Evolutionary conservation across 768 basidiomycete genomes (phyloP), one percentile per base, ranked within the genome.

Genomic region (Phaffia tasmanica): DNA sequence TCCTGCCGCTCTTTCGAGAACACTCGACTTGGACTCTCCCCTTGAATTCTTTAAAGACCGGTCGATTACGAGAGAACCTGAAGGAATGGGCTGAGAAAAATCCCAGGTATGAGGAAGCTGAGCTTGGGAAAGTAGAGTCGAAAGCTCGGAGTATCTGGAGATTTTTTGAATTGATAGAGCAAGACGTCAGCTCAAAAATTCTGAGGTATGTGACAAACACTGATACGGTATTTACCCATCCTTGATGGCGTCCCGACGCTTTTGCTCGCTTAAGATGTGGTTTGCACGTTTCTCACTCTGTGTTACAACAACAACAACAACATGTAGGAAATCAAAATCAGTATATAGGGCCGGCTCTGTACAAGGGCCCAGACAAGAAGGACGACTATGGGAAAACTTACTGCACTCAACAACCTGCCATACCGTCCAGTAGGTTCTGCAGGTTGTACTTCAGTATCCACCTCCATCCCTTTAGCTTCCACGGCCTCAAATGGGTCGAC

Each of bases 181-280:
- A 32, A 30, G 49, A 62, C 32, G 29, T 30, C 11, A 53, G 35
- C 35, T 54, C 61, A 3, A 19, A 11, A 23, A 1, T 27, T 19
- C 2, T 29, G 50, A 63, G 30, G 0, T 30, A 16, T 19, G 30
- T 21, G 42, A 1, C 42, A 35, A 48, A 48, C 16, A 25, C 11
- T 25, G 1, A 35, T 11, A n/a, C 18, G n/a, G 1, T n/a, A 65
- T 57, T 48, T n/a, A 94, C 50, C 89, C 89, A 69, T 88, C 86
- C 51, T 88, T 85, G 71, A 94, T 94, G 60, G 88, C 87, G 72
- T 93, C 93, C 14, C 91, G 84, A 9, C 91, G 87, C 73, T 89
- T 89, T 77, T 94, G 90, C 75, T 94, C 91, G 8, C 88, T 90
- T 83, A 89, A 85, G 80, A 94, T 92, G 79, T 94, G 89, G 74